These are phyloP conservation scores for Manihot esculenta DNA, from an alignment of 441 rosid genomes.

Conservation along the genomic window DNA sequence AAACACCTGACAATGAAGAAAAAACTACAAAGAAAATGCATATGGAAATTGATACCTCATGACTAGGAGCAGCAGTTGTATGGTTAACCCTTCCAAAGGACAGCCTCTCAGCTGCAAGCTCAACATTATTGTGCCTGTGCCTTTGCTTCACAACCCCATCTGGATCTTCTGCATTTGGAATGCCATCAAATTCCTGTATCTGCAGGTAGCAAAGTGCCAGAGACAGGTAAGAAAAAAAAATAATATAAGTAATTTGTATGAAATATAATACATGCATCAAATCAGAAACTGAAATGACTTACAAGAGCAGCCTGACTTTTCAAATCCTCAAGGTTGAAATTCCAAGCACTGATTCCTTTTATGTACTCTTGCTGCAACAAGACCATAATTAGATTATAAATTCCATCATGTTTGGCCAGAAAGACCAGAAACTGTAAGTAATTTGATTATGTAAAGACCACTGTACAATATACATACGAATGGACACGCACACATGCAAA, in stretches of 20 bases:
- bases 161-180: slow-evolving; percentile 50
- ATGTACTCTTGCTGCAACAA: slow-evolving; percentile 90
- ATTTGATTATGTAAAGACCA: not conserved
- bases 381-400: slow-evolving; percentile 19
- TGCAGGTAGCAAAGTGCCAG: slow-evolving; percentile 37
- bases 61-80: slow-evolving; percentile 50
- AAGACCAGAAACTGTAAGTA: slow-evolving; percentile 7
- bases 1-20: not conserved
- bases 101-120: slow-evolving; percentile 31
- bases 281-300: slow-evolving; percentile 34
- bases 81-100: slow-evolving; percentile 51
- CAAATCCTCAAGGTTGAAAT: slow-evolving; percentile 96
- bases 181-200: slow-evolving; percentile 70
- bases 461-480: not conserved
- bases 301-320: slow-evolving; percentile 94
- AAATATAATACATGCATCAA: slow-evolving; percentile 11
- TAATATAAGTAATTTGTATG: no score
- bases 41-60: slow-evolving; percentile 44
- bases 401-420: slow-evolving; percentile 12
- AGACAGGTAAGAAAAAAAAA: slow-evolving; percentile 8
- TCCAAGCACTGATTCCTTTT: slow-evolving; percentile 97
- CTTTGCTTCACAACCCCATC: slow-evolving; percentile 45
- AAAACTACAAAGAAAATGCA: slow-evolving; percentile 22
- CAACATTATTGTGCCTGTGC: slow-evolving; percentile 40
- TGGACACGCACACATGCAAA: not conserved